phyloP scores from a whole-genome alignment of 345 rosid species.

The Acer saccharum region DNA sequence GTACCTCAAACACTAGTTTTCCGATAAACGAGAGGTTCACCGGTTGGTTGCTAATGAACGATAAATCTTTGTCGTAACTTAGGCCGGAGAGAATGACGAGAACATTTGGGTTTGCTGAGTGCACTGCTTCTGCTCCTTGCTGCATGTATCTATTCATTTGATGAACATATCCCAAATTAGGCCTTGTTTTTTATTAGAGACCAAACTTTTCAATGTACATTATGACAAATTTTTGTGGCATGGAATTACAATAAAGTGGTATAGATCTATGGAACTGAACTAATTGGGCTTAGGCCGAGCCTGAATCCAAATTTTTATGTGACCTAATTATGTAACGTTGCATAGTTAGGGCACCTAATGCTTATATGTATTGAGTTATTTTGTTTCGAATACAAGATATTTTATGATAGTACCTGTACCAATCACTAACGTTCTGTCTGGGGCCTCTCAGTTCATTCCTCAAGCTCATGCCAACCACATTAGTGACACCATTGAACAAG shows the following conservation, averaged over 20 bases:
- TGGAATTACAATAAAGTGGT: no score
- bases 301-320: neutral
- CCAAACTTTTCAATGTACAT: neutral
- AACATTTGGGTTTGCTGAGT: slow-evolving; percentile 79
- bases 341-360: neutral
- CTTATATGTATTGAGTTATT: neutral
- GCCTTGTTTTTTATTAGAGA: neutral
- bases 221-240: neutral
- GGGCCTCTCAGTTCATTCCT: slow-evolving; percentile 95
- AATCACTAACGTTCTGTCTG: slow-evolving; percentile 70
- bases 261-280: no score
- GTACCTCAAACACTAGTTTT: slow-evolving; percentile 80
- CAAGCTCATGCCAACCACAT: slow-evolving; percentile 90
- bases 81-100: slow-evolving; percentile 90
- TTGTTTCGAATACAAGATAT: neutral
- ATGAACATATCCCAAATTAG: neutral
- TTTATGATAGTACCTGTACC: slow-evolving; percentile 64
- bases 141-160: slow-evolving; percentile 65
- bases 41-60: slow-evolving; percentile 52
- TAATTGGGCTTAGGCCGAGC: neutral
- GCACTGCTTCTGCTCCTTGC: slow-evolving; percentile 90
- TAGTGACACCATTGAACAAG: slow-evolving; percentile 55
- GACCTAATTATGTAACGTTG: neutral
- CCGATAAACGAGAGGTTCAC: slow-evolving; percentile 53
- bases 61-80: slow-evolving; percentile 67